Evolutionary conservation across 441 rosid genomes (phyloP).

Genomic region (Jatropha multifida): DNA sequence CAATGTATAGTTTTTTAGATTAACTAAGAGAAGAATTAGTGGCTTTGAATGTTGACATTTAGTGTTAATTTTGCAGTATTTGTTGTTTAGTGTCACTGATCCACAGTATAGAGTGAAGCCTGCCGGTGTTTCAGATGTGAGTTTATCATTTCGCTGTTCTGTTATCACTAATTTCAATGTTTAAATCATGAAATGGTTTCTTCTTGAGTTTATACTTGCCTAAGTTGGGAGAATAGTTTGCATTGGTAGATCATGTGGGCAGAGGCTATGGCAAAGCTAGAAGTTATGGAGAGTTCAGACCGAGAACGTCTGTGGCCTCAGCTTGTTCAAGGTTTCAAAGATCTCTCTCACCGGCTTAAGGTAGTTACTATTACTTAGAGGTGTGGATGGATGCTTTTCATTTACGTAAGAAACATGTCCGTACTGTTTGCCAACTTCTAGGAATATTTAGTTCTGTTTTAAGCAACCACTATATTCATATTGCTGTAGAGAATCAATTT

Average conservation of each 20-base stretch:
- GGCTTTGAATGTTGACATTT: constrained; percentile 21
- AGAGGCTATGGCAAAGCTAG: constrained; percentile 92
- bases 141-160: constrained; percentile 29
- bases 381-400: constrained; percentile 7
- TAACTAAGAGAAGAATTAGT: background rate
- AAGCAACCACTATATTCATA: background rate
- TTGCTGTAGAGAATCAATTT: constrained; percentile 9
- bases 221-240: constrained; percentile 45
- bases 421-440: background rate
- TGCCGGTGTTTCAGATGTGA: constrained; percentile 92
- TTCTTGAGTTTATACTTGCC: constrained; percentile 18
- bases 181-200: background rate
- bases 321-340: constrained; percentile 96
- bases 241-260: constrained; percentile 93
- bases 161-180: background rate
- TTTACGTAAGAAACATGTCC: background rate
- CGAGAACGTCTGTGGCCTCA: constrained; percentile 98
- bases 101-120: constrained; percentile 81
- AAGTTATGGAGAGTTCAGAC: constrained; percentile 88
- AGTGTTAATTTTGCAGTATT: constrained; percentile 54
- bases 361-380: constrained; percentile 33
- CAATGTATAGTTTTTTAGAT: background rate
- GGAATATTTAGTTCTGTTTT: background rate
- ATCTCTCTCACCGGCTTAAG: constrained; percentile 93
- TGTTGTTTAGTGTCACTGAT: constrained; percentile 91